Conservation (phyloP, 805 yeast genomes). For the Helenozyma baotianmanensis region DNA sequence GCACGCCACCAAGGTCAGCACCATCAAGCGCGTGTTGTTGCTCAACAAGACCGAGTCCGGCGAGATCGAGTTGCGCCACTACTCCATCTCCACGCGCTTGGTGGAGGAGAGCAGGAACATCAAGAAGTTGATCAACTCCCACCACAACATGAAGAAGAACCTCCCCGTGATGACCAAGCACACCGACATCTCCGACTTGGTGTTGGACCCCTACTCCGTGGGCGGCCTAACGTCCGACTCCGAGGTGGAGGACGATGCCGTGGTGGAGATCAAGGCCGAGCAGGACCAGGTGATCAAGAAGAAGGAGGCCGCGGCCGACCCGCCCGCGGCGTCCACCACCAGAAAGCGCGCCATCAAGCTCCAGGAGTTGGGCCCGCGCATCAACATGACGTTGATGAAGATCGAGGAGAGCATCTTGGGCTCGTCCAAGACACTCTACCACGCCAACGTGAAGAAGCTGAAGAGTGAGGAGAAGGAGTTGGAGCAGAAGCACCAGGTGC, state of each 20-base stretch:
- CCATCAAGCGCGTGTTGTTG: conserved; percentile 82
- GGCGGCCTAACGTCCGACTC: conserved; percentile 85
- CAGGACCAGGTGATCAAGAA: conserved; percentile 13
- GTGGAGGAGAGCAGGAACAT: conserved; percentile 75
- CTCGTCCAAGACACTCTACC: conserved; percentile 83
- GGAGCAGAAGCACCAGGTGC: conserved; percentile 63
- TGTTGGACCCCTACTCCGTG: conserved; percentile 77
- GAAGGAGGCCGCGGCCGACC: conserved; percentile 17
- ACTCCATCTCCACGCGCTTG: conserved; percentile 77
- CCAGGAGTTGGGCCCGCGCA: conserved; percentile 90
- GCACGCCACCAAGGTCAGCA: conserved; percentile 63
- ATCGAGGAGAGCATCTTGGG: conserved; percentile 88
- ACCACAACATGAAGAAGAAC: conserved; percentile 53
- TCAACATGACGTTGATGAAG: conserved; percentile 70
- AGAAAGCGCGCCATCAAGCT: conserved; percentile 82
- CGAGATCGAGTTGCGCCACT: conserved; percentile 81
- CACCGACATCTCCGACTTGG: conserved; percentile 75
- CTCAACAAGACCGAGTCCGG: conserved; percentile 73
- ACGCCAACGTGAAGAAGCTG: conserved; percentile 62
- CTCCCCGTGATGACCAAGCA: conserved; percentile 68
- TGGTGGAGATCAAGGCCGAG: conserved; percentile 53
- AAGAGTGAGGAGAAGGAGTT: conserved; percentile 53
- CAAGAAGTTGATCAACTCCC: conserved; percentile 62
- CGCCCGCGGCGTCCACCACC: conserved; percentile 22
- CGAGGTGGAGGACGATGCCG: conserved; percentile 88